phyloP scores from a whole-genome alignment of 495 filamentous ascomycete species.

The Glonium stellatum region DNA sequence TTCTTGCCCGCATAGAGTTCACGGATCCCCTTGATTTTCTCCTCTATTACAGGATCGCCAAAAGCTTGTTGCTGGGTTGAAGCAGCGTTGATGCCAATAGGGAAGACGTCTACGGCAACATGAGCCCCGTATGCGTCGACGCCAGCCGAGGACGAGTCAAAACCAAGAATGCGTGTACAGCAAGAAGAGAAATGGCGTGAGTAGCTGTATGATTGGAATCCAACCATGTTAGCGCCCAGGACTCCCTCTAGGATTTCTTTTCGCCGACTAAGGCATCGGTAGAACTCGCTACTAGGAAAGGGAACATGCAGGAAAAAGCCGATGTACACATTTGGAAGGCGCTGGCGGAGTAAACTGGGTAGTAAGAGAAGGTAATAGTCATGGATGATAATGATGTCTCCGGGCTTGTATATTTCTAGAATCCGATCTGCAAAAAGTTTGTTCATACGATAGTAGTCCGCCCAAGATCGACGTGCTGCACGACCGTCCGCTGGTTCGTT shows the following conservation, averaged over 20 bases:
- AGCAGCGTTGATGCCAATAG: slow-evolving; percentile 79
- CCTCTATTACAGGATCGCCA: slow-evolving; percentile 55
- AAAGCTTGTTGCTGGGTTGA: slow-evolving; percentile 66
- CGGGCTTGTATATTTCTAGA: slow-evolving; percentile 74
- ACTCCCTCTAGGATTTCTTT: slow-evolving; percentile 85
- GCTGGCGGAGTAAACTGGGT: slow-evolving; percentile 75
- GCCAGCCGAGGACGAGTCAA: slow-evolving; percentile 69
- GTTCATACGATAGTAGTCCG: slow-evolving; percentile 82
- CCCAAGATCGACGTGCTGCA: slow-evolving; percentile 73
- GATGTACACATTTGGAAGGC: slow-evolving; percentile 75
- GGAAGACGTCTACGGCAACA: slow-evolving; percentile 81
- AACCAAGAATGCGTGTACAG: slow-evolving; percentile 79
- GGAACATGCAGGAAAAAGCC: slow-evolving; percentile 89
- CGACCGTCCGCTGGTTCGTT: slow-evolving; percentile 80
- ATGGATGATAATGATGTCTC: slow-evolving; percentile 84
- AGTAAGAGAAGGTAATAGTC: slow-evolving; percentile 87
- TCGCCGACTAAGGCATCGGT: slow-evolving; percentile 73
- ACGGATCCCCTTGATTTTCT: slow-evolving; percentile 58
- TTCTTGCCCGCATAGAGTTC: slow-evolving; percentile 73
- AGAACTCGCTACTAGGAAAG: slow-evolving; percentile 90
- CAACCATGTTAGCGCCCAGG: slow-evolving; percentile 81
- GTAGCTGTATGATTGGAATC: slow-evolving; percentile 89
- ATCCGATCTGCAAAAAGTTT: slow-evolving; percentile 82
- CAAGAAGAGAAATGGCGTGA: slow-evolving; percentile 87
- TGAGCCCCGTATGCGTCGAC: slow-evolving; percentile 84